phyloP scores from a whole-genome alignment of 768 basidiomycete species.

The Leccinum variicolor region DNA sequence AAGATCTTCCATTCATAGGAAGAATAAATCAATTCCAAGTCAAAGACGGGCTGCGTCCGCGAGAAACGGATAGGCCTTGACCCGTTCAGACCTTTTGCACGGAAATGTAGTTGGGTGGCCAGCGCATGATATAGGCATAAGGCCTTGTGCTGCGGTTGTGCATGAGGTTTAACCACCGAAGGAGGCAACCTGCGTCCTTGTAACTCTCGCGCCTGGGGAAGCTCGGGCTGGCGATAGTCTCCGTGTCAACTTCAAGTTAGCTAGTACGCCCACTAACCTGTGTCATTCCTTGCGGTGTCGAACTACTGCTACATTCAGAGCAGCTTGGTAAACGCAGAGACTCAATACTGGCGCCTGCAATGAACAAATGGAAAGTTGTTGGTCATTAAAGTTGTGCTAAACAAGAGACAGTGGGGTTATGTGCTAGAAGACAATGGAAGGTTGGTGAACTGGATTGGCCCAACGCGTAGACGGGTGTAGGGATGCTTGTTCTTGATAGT shows the following conservation, averaged over 20 bases:
- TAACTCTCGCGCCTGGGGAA: background rate
- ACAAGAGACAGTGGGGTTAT: background rate
- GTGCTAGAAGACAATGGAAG: constrained; percentile 27
- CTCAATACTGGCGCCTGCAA: background rate
- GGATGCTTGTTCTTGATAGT: constrained; percentile 92
- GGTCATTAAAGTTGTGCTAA: constrained; percentile 4
- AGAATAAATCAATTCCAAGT: no score
- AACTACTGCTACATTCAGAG: background rate
- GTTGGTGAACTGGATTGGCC: constrained; percentile 60
- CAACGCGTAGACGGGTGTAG: constrained; percentile 92
- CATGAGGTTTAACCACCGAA: background rate
- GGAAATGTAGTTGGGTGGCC: background rate
- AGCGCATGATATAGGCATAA: background rate
- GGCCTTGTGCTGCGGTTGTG: no score
- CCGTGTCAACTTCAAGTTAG: background rate
- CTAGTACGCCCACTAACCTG: background rate
- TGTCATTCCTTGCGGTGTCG: background rate
- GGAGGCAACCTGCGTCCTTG: background rate
- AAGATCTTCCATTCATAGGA: no score
- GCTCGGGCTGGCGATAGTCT: background rate
- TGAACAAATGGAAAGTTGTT: background rate
- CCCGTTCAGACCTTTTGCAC: background rate
- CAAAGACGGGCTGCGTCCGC: no score
- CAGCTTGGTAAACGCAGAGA: background rate
- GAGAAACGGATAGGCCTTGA: no score